Percentiles rank a stretch among this genome's conserved stretches.
phyloP scores from a whole-genome alignment of 371 early-diverging fungal species.

The Thermomucor indicae-seudaticae region DNA sequence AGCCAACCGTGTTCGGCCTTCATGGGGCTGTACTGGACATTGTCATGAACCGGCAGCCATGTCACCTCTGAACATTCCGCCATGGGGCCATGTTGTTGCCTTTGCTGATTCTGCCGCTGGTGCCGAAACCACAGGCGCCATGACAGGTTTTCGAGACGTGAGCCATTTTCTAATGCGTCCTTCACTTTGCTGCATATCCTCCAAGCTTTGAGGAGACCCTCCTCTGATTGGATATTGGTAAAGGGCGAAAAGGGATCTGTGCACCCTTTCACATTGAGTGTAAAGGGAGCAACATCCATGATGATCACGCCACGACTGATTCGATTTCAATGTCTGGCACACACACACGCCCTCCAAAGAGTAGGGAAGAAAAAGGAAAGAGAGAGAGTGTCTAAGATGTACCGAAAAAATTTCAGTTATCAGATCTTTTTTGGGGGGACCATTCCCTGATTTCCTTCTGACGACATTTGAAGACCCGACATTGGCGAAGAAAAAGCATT shows the following conservation, averaged over 20 bases:
- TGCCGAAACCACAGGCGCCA: slow-evolving; percentile 84
- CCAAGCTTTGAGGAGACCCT: slow-evolving; percentile 78
- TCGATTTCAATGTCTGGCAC: no score
- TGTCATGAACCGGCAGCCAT: no score
- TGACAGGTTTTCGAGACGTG: slow-evolving; percentile 82
- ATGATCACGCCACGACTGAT: slow-evolving; percentile 1
- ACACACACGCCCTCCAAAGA: no score
- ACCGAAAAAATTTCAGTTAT: slow-evolving; percentile 7
- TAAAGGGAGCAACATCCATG: slow-evolving; percentile 76
- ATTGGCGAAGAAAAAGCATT: not conserved
- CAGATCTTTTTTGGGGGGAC: slow-evolving; percentile 4
- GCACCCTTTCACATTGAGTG: slow-evolving; percentile 62
- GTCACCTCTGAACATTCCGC: no score
- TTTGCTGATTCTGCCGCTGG: slow-evolving; percentile 7
- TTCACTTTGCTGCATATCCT: slow-evolving; percentile 84
- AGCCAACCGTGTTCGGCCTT: no score
- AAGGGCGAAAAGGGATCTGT: slow-evolving; percentile 61
- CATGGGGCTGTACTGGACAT: no score
- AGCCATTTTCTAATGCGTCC: slow-evolving; percentile 82
- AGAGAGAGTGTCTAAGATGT: not conserved
- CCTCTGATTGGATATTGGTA: slow-evolving; percentile 62
- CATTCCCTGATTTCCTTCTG: not conserved
- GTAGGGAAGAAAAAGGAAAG: not conserved
- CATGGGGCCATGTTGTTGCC: slow-evolving; percentile 1
- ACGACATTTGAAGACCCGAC: no score